phyloP scores from a whole-genome alignment of 2,329 filamentous ascomycete genomes.

The Trichoderma hamatum region DNA sequence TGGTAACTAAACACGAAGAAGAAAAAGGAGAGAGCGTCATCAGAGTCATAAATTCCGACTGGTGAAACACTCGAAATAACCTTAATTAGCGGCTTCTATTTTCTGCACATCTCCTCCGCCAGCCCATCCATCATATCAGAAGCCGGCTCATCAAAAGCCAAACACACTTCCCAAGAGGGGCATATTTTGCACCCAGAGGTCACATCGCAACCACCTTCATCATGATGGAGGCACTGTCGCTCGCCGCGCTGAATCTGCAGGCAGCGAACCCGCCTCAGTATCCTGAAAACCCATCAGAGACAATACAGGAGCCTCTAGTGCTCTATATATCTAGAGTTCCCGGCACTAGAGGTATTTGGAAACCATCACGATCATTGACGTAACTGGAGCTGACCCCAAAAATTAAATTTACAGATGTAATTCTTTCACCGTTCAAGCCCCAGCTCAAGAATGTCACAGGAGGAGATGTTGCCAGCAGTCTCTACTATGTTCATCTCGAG shows the following conservation, averaged over 20 bases:
- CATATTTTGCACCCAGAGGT: neutral
- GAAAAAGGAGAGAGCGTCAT: neutral
- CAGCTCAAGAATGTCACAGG: constrained; percentile 84
- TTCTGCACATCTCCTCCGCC: neutral
- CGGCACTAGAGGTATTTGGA: constrained; percentile 74
- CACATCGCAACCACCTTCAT: neutral
- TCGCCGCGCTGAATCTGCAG: constrained; percentile 76
- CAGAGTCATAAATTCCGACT: neutral
- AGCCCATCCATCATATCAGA: neutral
- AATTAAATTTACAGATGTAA: constrained; percentile 73
- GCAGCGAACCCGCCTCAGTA: constrained; percentile 87
- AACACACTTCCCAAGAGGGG: constrained; percentile 5
- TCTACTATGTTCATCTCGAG: constrained; percentile 86
- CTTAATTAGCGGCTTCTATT: neutral
- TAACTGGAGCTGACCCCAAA: constrained; percentile 28
- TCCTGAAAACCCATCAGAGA: constrained; percentile 73
- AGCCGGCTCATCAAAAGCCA: neutral
- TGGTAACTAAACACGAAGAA: neutral
- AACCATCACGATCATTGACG: constrained; percentile 17
- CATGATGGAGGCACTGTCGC: constrained; percentile 75
- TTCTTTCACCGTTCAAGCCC: constrained; percentile 88
- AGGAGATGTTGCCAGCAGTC: constrained; percentile 80
- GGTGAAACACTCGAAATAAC: neutral
- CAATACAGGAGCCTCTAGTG: constrained; percentile 69
- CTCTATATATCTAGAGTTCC: constrained; percentile 94